Evolutionary conservation across 192 early-diverging fungal species (phyloP).

Genomic region (Fimicolochytrium jonesii): DNA sequence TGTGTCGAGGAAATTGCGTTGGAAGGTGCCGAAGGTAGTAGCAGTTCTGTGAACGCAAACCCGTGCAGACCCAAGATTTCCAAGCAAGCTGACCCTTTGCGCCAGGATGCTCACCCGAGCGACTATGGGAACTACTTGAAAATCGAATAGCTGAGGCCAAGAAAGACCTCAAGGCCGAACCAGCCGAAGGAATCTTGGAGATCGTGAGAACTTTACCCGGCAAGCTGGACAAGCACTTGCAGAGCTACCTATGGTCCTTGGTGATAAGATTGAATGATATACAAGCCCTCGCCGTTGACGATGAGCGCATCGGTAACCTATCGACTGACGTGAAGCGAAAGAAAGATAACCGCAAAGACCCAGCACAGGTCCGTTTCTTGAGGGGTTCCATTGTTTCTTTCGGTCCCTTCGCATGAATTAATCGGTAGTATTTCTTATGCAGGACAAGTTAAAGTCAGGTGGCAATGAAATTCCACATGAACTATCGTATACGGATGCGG

Average conservation of each 20-base stretch:
- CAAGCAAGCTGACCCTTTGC: neutral
- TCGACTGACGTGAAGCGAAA: neutral
- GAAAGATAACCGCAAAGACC: neutral
- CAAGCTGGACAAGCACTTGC: conserved; percentile 1
- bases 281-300: no score
- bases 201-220: conserved; percentile 1
- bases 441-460: no score
- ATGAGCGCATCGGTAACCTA: no score
- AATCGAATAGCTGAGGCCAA: conserved; percentile 20
- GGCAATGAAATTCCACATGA: no score
- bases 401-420: neutral
- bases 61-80: neutral
- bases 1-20: conserved; percentile 55
- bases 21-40: conserved; percentile 49
- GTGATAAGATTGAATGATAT: neutral
- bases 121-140: conserved; percentile 34
- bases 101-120: conserved; percentile 33
- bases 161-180: neutral
- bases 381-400: neutral
- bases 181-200: neutral
- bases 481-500: no score
- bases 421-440: no score
- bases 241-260: conserved; percentile 10
- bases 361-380: neutral
- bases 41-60: conserved; percentile 1